A percentile compares a stretch with the other conserved stretches of the same genome.
These are phyloP conservation scores for Hymenoscyphus albidus DNA, from an alignment of 2,329 filamentous ascomycete species.

Conservation along the genomic window DNA sequence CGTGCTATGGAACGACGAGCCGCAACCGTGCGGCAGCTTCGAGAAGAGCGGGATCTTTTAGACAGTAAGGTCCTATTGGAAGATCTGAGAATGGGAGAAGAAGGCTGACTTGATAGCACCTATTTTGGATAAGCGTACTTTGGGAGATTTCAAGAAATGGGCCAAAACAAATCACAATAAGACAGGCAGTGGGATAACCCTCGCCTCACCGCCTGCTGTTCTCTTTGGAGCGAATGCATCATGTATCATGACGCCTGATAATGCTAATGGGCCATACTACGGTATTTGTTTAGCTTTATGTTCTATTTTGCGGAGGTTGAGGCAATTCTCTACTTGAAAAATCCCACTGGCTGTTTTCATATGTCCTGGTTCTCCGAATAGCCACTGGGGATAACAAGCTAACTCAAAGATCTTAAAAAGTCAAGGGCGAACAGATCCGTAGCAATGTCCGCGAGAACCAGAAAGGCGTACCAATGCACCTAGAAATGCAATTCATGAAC, in stretches of 20 bases:
- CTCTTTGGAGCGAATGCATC: slow-evolving; percentile 28
- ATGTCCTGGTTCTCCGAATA: too few relatives aligned
- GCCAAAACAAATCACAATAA: slow-evolving; percentile 12
- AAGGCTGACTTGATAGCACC: background rate
- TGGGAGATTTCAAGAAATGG: slow-evolving; percentile 12
- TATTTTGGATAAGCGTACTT: slow-evolving; percentile 10
- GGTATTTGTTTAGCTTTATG: too few relatives aligned
- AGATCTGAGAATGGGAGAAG: background rate
- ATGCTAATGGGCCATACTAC: slow-evolving; percentile 53
- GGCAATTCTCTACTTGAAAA: too few relatives aligned
- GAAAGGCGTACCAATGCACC: slow-evolving; percentile 43
- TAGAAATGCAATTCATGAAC: slow-evolving; percentile 52
- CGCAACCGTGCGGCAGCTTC: slow-evolving; percentile 5
- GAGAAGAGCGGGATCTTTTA: slow-evolving; percentile 9
- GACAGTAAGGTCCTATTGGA: background rate
- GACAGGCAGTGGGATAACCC: slow-evolving; percentile 4
- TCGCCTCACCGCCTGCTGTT: background rate
- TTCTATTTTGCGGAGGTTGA: too few relatives aligned
- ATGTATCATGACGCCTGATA: slow-evolving; percentile 49
- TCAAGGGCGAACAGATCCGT: slow-evolving; percentile 48
- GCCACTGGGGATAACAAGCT: too few relatives aligned
- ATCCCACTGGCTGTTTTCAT: too few relatives aligned
- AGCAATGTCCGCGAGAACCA: slow-evolving; percentile 45
- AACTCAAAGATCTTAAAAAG: slow-evolving; percentile 15
- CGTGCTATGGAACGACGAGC: slow-evolving; percentile 11